Evolutionary conservation across 768 basidiomycete genomes (phyloP), one percentile per base, ranked within the genome.

Genomic region (Baorangia bicolor): DNA sequence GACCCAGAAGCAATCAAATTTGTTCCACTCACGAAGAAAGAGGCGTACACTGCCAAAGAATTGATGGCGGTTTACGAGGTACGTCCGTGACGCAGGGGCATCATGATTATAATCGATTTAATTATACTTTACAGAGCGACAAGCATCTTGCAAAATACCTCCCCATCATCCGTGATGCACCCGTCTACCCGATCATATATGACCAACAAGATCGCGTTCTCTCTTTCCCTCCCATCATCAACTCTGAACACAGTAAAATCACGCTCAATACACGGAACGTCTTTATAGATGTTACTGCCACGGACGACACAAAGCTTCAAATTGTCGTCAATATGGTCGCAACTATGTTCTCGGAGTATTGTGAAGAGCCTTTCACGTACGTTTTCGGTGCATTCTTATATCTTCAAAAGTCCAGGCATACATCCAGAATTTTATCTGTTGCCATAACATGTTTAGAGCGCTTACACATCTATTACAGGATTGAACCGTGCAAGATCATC

Each of bases 341-440:
- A 2, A 88, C 92, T n/a, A 96, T 98, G 95, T 99, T 99, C 74
- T 88, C 96, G 2, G 95, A 98, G 73, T 97, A 99, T 69, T 94
- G 92, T 69, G 83, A 83, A 57, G 85, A 92, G 39, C 92, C 94
- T 4, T 98, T 87, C 83, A 87, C 91, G 95, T 98, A 73, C 60
- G 92, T 64, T 30, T 21, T 31, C 4, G 0, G 3, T 18, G 3
- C 23, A 13, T 41, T 34, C 40, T 10, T 16, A 25, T 42, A 21
- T 35, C 21, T 39, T 52, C 21, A 30, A 33, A 31, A 20, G 7
- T 33, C 9, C 50, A 30, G 34, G 16, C 41, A 48, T 38, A 13
- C 51, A 40, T 9, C 20, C 50, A 37, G 13, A 5, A 11, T 35
- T 25, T 41, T 8, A n/a, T 52, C n/a, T 16, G 18, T 28, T 10